A percentile compares a stretch with the other conserved stretches of the same genome.
Evolutionary conservation across 345 rosid species (phyloP).

Genomic region (Corymbia maculata): DNA sequence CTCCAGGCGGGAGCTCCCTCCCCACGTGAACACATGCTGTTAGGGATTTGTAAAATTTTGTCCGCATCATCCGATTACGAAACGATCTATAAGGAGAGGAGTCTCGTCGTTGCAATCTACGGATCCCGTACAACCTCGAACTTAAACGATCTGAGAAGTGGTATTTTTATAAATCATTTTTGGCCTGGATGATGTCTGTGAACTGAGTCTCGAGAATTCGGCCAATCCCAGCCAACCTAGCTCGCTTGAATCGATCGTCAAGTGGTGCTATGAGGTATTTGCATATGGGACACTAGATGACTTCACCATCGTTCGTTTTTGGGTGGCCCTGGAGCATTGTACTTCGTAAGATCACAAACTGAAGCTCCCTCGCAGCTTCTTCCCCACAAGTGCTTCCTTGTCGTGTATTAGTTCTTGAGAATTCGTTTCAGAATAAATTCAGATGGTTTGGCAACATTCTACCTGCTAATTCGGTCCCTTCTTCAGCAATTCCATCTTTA

Average conservation of each 20-base stretch:
- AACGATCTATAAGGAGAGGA: not conserved
- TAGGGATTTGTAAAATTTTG: not conserved
- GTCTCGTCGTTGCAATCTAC: not conserved
- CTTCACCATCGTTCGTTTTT: not conserved
- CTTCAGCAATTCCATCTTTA: not conserved
- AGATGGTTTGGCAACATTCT: not conserved
- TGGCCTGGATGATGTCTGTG: not conserved
- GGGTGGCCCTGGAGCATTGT: not conserved
- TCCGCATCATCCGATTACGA: not conserved
- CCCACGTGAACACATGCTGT: not conserved
- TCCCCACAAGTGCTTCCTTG: not conserved
- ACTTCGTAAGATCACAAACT: not conserved
- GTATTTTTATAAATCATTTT: not conserved
- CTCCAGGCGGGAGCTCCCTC: not conserved
- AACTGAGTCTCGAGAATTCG: not conserved
- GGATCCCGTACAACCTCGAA: not conserved
- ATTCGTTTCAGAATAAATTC: not conserved
- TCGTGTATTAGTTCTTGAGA: not conserved
- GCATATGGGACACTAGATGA: not conserved
- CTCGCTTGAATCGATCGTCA: not conserved
- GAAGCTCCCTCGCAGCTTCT: not conserved
- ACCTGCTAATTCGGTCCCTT: not conserved
- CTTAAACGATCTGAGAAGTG: not conserved
- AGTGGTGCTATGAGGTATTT: not conserved
- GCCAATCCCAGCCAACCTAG: not conserved